Percentiles rank a stretch among this genome's conserved stretches.
Evolutionary conservation across 1,284 basidiomycete genomes (phyloP).

Genomic region (Naganishia cerealis): DNA sequence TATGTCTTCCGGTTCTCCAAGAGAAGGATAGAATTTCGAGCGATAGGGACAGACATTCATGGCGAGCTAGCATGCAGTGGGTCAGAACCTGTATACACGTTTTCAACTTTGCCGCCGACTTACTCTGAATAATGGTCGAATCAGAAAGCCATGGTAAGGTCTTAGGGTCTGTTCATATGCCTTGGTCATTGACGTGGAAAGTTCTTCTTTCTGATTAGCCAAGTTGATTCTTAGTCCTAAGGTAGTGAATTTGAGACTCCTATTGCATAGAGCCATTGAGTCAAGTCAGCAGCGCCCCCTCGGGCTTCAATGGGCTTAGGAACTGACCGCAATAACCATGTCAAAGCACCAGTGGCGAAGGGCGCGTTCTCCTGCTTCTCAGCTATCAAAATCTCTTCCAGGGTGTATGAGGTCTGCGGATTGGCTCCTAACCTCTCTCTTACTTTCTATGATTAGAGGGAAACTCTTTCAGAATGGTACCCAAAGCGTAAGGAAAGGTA

Average conservation of each 20-base stretch:
- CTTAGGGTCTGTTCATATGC: slow-evolving; percentile 82
- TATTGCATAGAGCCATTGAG: slow-evolving; percentile 39
- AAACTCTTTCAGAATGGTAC: background rate
- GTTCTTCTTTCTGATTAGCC: slow-evolving; percentile 68
- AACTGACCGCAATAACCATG: slow-evolving; percentile 38
- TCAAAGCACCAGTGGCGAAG: slow-evolving; percentile 36
- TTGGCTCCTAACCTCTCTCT: slow-evolving; percentile 68
- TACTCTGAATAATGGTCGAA: slow-evolving; percentile 82
- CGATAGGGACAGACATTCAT: slow-evolving; percentile 93
- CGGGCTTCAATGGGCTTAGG: background rate
- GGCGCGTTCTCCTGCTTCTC: slow-evolving; percentile 55
- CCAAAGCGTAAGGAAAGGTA: background rate
- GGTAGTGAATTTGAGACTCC: slow-evolving; percentile 88
- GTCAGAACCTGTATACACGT: background rate
- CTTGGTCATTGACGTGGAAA: slow-evolving; percentile 73
- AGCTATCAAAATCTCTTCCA: slow-evolving; percentile 76
- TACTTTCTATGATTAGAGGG: slow-evolving; percentile 66
- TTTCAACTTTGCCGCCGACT: slow-evolving; percentile 49
- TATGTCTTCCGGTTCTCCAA: slow-evolving; percentile 57
- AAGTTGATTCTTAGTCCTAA: slow-evolving; percentile 74
- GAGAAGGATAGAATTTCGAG: slow-evolving; percentile 76
- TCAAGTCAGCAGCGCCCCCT: background rate
- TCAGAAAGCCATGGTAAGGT: slow-evolving; percentile 82
- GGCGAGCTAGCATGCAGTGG: slow-evolving; percentile 62
- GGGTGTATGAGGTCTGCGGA: slow-evolving; percentile 65